phyloP scores from a whole-genome alignment of 139 green algal genomes.

The Yamagishiella unicocca region DNA sequence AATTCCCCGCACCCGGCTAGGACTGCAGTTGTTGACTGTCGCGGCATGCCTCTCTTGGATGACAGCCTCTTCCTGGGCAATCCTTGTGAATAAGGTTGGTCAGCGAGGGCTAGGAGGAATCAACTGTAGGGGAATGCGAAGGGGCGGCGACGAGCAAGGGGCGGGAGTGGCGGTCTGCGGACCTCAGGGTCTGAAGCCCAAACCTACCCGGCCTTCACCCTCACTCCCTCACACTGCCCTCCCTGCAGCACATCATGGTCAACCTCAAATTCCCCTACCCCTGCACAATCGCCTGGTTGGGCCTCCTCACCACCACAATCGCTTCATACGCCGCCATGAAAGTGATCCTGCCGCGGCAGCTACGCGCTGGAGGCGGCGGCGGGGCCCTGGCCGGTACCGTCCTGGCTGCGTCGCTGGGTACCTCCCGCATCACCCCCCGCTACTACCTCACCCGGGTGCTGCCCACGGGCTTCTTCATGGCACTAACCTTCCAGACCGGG shows the following conservation, averaged over 20 bases:
- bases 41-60: conserved; percentile 48
- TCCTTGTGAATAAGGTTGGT: conserved; percentile 57
- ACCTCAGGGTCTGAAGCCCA: too few relatives aligned
- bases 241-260: conserved; percentile 53
- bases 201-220: neutral
- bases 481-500: conserved; percentile 48
- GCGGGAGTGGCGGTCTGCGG: too few relatives aligned
- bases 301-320: conserved; percentile 48
- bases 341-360: neutral
- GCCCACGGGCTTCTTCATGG: conserved; percentile 62
- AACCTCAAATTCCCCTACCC: conserved; percentile 55
- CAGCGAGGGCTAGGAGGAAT: too few relatives aligned
- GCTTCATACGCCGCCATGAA: conserved; percentile 1
- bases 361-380: neutral
- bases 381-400: neutral
- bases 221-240: neutral
- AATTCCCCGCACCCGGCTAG: neutral
- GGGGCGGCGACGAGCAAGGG: too few relatives aligned
- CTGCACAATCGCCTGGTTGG: conserved; percentile 55
- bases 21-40: conserved; percentile 16
- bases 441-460: conserved; percentile 54
- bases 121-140: too few relatives aligned
- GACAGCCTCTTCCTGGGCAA: conserved; percentile 30
- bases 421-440: neutral
- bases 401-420: neutral